Evolutionary conservation across 1,284 basidiomycete species (phyloP).

Genomic region (Mycena sp.): DNA sequence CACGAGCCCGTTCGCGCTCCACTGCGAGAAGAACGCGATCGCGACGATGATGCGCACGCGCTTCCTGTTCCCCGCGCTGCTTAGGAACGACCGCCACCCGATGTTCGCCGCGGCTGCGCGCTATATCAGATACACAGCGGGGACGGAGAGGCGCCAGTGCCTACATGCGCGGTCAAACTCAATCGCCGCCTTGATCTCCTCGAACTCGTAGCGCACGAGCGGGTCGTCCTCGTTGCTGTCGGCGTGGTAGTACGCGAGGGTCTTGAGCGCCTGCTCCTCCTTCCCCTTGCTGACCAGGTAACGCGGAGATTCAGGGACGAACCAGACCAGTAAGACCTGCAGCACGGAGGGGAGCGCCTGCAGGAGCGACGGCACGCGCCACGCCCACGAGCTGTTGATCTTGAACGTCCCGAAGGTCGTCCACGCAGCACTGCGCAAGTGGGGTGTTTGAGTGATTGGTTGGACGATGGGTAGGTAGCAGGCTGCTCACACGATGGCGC

Average conservation of each 20-base stretch:
- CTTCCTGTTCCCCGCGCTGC: conserved; percentile 70
- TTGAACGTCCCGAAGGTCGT: conserved; percentile 77
- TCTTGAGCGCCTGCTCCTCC: conserved; percentile 65
- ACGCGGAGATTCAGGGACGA: conserved; percentile 79
- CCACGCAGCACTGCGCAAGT: conserved; percentile 71
- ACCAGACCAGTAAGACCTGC: conserved; percentile 69
- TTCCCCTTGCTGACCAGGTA: conserved; percentile 74
- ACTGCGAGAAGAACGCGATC: conserved; percentile 77
- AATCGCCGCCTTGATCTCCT: conserved; percentile 82
- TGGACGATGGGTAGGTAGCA: conserved; percentile 21
- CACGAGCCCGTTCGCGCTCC: conserved; percentile 80
- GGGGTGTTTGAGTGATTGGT: conserved; percentile 6
- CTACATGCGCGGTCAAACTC: conserved; percentile 63
- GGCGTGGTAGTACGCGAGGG: conserved; percentile 79
- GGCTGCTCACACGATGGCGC: conserved; percentile 71
- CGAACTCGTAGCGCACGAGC: conserved; percentile 76
- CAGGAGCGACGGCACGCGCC: conserved; percentile 77
- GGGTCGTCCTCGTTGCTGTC: conserved; percentile 73
- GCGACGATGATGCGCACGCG: conserved; percentile 76
- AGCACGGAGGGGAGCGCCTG: conserved; percentile 70
- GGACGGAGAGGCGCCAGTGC: too few relatives aligned
- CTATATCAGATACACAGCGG: too few relatives aligned
- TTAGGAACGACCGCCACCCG: conserved; percentile 69
- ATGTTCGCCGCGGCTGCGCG: conserved; percentile 59
- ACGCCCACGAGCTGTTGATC: conserved; percentile 72